These are phyloP conservation scores for Typha latifolia DNA, from an alignment of 176 grass and related monocot genomes.

Conservation along the genomic window DNA sequence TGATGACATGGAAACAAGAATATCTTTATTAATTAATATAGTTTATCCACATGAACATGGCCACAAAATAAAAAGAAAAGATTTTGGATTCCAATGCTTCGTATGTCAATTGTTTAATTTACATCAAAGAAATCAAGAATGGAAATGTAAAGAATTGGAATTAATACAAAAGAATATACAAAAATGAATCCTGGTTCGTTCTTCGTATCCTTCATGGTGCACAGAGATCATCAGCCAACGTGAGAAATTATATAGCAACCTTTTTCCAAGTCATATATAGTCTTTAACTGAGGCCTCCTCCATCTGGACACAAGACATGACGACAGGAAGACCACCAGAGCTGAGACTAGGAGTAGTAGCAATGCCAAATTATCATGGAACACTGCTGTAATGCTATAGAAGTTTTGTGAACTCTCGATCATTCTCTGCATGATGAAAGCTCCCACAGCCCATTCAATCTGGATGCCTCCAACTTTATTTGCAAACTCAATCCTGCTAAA, in stretches of 20 bases:
- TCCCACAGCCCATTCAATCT: slow-evolving; percentile 73
- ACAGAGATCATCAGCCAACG: slow-evolving; percentile 35
- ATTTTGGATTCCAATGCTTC: not conserved
- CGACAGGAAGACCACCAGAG: slow-evolving; percentile 29
- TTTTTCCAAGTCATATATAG: slow-evolving; percentile 95
- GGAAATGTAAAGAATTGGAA: too few species aligned
- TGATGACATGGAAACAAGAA: too few species aligned
- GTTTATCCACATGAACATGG: not conserved
- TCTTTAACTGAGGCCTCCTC: slow-evolving; percentile 62
- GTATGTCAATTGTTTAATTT: not conserved
- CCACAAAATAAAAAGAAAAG: not conserved
- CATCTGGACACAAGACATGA: slow-evolving; percentile 42
- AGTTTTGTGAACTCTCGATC: slow-evolving; percentile 4
- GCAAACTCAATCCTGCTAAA: slow-evolving; percentile 67
- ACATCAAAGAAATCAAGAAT: slow-evolving; percentile 22
- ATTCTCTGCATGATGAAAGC: slow-evolving; percentile 50
- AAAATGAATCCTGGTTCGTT: too few species aligned
- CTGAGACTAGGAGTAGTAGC: slow-evolving; percentile 26
- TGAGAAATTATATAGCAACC: slow-evolving; percentile 69
- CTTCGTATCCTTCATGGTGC: not conserved
- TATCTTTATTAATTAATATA: not conserved
- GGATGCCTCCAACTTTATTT: slow-evolving; percentile 49
- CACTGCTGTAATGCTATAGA: not conserved
- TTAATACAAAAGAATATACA: slow-evolving; percentile 11
- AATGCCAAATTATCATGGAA: slow-evolving; percentile 21